Evolutionary conservation across 176 grass and related monocot species (phyloP), one percentile per base, ranked within the genome.

Genomic region (Avena eriantha): DNA sequence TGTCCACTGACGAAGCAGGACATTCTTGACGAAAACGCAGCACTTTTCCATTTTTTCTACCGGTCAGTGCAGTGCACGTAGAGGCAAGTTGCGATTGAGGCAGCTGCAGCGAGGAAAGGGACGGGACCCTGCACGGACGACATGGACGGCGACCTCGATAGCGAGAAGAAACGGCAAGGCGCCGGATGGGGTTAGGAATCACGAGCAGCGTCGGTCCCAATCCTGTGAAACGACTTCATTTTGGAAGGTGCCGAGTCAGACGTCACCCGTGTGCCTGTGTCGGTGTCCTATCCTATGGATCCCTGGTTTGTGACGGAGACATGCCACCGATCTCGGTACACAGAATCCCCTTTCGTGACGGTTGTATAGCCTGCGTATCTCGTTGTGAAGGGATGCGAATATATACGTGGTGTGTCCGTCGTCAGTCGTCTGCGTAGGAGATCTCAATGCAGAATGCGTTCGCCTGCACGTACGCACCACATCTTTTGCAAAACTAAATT

Each of bases 241-340:
- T 47, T 79, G 81, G 53, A 88, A 79, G 78, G 78, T 51, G 16
- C 50, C 48, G 71, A 4, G 41, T 63, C 76, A 71, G 36, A 29
- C 5, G 31, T 31, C 61, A 29, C 26, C 26, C 26, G 31, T 31
- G 31, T 31, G 63, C 14, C 0, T 14, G 46, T 47, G 46, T 26
- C 23, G 0, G 13, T 68, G 65, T 19, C 65, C 31, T 0, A 16
- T 16, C 26, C 5, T 5, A 36, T 19, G 66, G 49, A 49, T 60
- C 56, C 74, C 59, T 33, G 19, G 23, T 75, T 31, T 47, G 50
- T 68, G 19, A 86, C 2, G 64, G 53, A 2, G 79, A 90, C 89
- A 54, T 34, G 33, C 48, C 84, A 90, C 73, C 64, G 31, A 79
- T 23, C 24, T 39, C 12, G 16, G 26, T 79, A 84, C 76, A 76